Conservation (phyloP, 1,284 basidiomycete species). For the Dichomitus squalens region DNA sequence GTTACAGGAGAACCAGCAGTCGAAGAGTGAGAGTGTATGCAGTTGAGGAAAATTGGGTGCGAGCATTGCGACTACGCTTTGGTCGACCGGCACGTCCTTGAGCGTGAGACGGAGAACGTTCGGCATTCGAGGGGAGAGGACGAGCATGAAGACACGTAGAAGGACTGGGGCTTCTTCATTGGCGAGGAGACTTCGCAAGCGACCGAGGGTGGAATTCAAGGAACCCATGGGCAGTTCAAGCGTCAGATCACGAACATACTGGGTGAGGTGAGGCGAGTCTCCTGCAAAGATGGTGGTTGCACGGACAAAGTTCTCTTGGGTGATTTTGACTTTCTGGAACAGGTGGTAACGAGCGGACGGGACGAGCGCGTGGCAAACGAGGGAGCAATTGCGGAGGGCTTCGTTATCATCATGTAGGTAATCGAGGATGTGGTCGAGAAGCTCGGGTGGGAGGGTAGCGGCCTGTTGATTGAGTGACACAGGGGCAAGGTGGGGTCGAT, state of each 20-base stretch:
- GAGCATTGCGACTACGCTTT: constrained; percentile 8
- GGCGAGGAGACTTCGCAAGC: constrained; percentile 4
- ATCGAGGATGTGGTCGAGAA: constrained; percentile 31
- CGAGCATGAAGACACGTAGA: constrained; percentile 10
- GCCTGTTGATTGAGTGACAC: neutral
- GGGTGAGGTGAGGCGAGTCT: constrained; percentile 3
- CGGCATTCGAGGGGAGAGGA: constrained; percentile 9
- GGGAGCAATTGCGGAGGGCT: constrained; percentile 25
- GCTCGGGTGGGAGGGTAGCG: constrained; percentile 23
- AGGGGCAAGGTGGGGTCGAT: neutral
- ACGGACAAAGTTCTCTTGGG: constrained; percentile 4
- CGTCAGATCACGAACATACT: constrained; percentile 15
- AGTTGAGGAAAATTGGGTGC: constrained; percentile 10
- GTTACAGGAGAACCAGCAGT: constrained; percentile 21
- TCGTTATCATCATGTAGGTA: constrained; percentile 26
- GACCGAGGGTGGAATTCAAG: neutral
- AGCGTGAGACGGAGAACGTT: constrained; percentile 14
- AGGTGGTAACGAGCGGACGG: constrained; percentile 14
- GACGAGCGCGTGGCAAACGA: constrained; percentile 15
- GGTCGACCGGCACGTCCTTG: constrained; percentile 17
- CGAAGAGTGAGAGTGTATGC: constrained; percentile 15
- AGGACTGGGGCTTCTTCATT: neutral
- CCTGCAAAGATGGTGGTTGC: constrained; percentile 5
- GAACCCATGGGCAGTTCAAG: constrained; percentile 7
- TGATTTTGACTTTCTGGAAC: constrained; percentile 13